A percentile compares a stretch with the other conserved stretches of the same genome.
Conservation (phyloP, 768 basidiomycete species). For the Rhodotorula kratochvilovae region DNA sequence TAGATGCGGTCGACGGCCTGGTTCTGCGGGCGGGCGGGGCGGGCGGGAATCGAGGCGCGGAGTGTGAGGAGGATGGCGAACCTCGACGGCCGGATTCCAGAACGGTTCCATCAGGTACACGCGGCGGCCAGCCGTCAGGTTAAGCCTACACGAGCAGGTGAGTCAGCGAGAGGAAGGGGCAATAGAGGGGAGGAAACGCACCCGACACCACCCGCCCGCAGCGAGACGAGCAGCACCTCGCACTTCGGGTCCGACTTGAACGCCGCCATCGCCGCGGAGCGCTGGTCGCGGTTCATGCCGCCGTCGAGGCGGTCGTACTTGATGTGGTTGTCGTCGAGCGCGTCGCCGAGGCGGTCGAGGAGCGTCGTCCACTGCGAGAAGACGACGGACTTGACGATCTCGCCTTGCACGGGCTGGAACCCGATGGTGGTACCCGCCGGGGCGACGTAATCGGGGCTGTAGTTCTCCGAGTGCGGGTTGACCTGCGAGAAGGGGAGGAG, state of each 20-base stretch:
- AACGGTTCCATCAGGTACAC: constrained; percentile 72
- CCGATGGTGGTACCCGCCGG: constrained; percentile 57
- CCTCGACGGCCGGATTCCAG: constrained; percentile 41
- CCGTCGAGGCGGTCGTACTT: constrained; percentile 89
- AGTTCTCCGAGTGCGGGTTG: constrained; percentile 84
- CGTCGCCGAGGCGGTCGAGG: constrained; percentile 43
- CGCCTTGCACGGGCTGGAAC: constrained; percentile 36
- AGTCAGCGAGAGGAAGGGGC: background rate
- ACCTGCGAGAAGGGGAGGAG: constrained; percentile 71
- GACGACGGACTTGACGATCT: constrained; percentile 76
- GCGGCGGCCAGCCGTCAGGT: constrained; percentile 86
- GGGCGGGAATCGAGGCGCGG: background rate
- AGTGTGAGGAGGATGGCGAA: constrained; percentile 1
- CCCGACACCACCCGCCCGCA: constrained; percentile 92
- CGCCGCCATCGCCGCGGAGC: constrained; percentile 83
- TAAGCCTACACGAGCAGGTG: constrained; percentile 56
- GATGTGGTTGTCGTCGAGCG: constrained; percentile 79
- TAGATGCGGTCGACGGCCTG: constrained; percentile 92
- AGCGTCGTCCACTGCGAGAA: constrained; percentile 61
- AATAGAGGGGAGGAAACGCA: background rate
- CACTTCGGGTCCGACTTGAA: constrained; percentile 82
- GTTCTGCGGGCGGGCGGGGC: constrained; percentile 59
- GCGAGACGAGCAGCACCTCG: constrained; percentile 90
- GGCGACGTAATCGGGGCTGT: constrained; percentile 72
- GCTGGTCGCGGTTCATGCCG: constrained; percentile 94